Percentiles rank a stretch among this genome's conserved stretches.
These are phyloP conservation scores for Botryotinia narcissicola DNA, from an alignment of 2,329 filamentous ascomycete species.

Conservation along the genomic window DNA sequence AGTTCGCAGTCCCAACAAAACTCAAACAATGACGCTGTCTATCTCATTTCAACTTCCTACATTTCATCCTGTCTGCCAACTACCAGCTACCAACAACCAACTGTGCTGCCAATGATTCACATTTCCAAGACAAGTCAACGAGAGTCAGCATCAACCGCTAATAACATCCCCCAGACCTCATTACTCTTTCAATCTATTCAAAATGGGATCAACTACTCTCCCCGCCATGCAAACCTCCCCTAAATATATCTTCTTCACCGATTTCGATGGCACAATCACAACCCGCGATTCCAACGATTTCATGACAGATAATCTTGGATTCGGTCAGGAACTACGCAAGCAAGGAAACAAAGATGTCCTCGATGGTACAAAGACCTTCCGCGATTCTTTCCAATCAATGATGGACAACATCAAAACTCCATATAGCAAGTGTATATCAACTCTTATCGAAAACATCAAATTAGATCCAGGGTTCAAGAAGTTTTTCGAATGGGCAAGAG, in stretches of 20 bases:
- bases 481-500: constrained; percentile 80
- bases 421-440: constrained; percentile 77
- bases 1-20: background rate
- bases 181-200: background rate
- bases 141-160: background rate
- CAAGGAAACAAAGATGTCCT: constrained; percentile 77
- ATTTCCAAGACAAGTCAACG: background rate
- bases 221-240: constrained; percentile 66
- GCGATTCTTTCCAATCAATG: constrained; percentile 88
- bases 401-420: constrained; percentile 81
- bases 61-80: background rate
- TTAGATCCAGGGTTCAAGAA: constrained; percentile 85
- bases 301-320: constrained; percentile 90
- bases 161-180: background rate
- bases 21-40: background rate
- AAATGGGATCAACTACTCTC: constrained; percentile 42
- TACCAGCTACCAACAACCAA: background rate
- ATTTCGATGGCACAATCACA: constrained; percentile 97
- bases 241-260: constrained; percentile 96
- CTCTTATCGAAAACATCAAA: constrained; percentile 77
- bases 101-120: background rate
- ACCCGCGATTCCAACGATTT: constrained; percentile 63
- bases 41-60: background rate
- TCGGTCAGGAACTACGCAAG: constrained; percentile 67
- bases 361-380: constrained; percentile 66